Evolutionary conservation across 176 grass and related monocot genomes (phyloP).

Genomic region (Dendrocalamus sinicus): DNA sequence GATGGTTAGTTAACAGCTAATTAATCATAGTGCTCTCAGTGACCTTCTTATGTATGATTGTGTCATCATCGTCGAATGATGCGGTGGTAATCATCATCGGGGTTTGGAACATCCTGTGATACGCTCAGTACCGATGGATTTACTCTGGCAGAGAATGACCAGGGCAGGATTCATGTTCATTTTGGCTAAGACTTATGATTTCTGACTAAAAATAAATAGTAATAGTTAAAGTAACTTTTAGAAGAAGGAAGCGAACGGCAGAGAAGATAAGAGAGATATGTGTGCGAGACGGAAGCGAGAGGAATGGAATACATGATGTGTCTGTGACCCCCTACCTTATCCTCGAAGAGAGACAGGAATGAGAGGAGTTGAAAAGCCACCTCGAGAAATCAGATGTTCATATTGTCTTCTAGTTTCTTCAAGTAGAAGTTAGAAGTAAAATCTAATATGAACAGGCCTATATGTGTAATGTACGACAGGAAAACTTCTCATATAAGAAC

Average conservation of each 20-base stretch:
- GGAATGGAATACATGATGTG: no score
- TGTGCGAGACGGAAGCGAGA: no score
- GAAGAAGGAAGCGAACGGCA: rapidly evolving
- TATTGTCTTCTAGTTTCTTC: no score
- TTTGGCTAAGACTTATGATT: rapidly evolving
- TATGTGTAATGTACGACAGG: neutral
- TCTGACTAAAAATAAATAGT: no score
- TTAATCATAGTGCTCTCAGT: conserved; percentile 39
- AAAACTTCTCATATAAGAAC: neutral
- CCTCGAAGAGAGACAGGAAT: no score
- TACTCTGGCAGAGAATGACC: conserved; percentile 45
- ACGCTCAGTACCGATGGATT: conserved; percentile 4
- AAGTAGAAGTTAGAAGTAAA: no score
- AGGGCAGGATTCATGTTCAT: conserved; percentile 4
- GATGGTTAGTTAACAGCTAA: conserved; percentile 12
- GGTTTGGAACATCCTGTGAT: conserved; percentile 41
- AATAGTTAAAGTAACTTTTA: no score
- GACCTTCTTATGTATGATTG: conserved; percentile 22
- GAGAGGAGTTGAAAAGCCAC: no score
- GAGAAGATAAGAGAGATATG: no score
- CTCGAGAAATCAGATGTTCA: no score
- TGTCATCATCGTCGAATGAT: neutral
- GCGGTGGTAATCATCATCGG: conserved; percentile 15
- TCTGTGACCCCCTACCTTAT: no score
- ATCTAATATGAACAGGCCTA: neutral